Evolutionary conservation across 805 yeast genomes (phyloP).

Genomic region (Pichia thaimueangensis): DNA sequence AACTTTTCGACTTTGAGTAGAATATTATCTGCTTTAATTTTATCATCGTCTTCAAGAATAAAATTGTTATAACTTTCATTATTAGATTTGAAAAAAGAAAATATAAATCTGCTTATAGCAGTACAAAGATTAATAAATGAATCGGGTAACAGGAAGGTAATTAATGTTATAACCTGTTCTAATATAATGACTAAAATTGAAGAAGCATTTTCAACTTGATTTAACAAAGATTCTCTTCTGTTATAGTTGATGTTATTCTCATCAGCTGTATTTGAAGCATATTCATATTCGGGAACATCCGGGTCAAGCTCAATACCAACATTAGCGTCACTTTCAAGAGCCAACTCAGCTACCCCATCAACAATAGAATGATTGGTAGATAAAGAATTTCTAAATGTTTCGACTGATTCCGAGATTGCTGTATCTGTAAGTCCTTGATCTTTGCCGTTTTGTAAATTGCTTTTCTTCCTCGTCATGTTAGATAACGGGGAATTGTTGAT

Average conservation of each 20-base stretch:
- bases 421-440: too few species aligned
- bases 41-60: constrained; percentile 12
- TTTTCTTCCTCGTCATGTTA: background rate
- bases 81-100: constrained; percentile 17
- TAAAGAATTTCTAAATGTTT: background rate
- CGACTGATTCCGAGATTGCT: background rate
- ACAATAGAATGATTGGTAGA: background rate
- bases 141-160: constrained; percentile 24
- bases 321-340: background rate
- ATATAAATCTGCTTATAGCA: constrained; percentile 16
- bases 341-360: background rate
- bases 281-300: background rate
- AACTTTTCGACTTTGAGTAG: constrained; percentile 29
- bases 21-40: constrained; percentile 15
- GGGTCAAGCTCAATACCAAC: background rate
- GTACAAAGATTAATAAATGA: constrained; percentile 22
- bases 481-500: background rate
- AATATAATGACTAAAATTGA: constrained; percentile 23
- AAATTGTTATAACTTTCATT: constrained; percentile 22
- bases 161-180: constrained; percentile 23
- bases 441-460: background rate
- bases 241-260: background rate
- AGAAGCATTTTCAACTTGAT: constrained; percentile 15
- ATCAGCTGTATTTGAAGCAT: background rate
- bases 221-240: background rate